phyloP scores from a whole-genome alignment of 169 alveolate genomes.

The Plasmodium berghei region DNA sequence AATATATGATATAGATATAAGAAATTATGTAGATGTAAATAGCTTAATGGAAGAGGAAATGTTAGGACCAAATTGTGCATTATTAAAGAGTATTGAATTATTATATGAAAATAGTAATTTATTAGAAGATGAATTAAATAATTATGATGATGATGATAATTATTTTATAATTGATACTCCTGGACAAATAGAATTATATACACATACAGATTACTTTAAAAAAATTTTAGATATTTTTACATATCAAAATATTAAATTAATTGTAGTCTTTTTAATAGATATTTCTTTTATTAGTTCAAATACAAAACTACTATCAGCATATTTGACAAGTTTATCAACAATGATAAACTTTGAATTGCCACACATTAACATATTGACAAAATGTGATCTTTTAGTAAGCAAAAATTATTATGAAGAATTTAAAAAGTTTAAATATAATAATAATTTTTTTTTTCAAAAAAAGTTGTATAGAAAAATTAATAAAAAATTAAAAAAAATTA shows the following conservation, averaged over 20 bases:
- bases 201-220: slow-evolving; percentile 95
- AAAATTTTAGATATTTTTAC: slow-evolving; percentile 88
- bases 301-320: slow-evolving; percentile 95
- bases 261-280: slow-evolving; percentile 95
- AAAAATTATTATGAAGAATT: slow-evolving; percentile 77
- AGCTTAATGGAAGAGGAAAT: slow-evolving; percentile 94
- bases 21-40: slow-evolving; percentile 95
- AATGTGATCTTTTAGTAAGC: slow-evolving; percentile 92
- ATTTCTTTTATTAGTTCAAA: slow-evolving; percentile 95
- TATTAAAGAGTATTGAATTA: slow-evolving; percentile 96
- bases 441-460: slow-evolving; percentile 73
- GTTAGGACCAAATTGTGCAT: slow-evolving; percentile 98
- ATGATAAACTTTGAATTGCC: slow-evolving; percentile 97
- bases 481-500: slow-evolving; percentile 14
- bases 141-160: slow-evolving; percentile 94
- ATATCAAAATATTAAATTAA: slow-evolving; percentile 91
- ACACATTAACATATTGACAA: slow-evolving; percentile 95
- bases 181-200: slow-evolving; percentile 97
- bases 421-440: slow-evolving; percentile 53
- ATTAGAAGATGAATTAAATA: slow-evolving; percentile 94
- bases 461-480: slow-evolving; percentile 48
- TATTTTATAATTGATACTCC: slow-evolving; percentile 97
- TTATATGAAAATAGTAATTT: slow-evolving; percentile 93
- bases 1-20: slow-evolving; percentile 92
- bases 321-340: slow-evolving; percentile 94